These are phyloP conservation scores for Gillenia trifoliata DNA, from an alignment of 306 rosid species.

Conservation along the genomic window DNA sequence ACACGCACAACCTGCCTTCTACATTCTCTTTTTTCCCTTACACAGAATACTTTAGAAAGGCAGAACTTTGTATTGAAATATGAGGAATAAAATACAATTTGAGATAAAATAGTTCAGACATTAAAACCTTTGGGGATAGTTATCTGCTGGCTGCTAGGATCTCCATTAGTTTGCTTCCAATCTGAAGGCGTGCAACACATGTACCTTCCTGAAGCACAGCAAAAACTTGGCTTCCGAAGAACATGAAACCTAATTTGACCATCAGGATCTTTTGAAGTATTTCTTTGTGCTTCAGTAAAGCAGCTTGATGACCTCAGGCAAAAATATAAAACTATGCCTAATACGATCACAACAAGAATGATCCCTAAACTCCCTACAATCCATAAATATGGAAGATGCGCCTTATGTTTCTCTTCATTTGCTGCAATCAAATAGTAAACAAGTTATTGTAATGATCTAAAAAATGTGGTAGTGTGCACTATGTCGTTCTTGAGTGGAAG, in stretches of 20 bases:
- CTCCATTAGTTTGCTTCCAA: conserved; percentile 61
- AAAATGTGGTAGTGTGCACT: conserved; percentile 1
- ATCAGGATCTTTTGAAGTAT: conserved; percentile 56
- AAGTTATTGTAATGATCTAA: conserved; percentile 3
- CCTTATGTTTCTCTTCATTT: conserved; percentile 46
- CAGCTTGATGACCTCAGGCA: conserved; percentile 59
- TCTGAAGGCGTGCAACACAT: conserved; percentile 60
- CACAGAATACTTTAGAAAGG: not conserved
- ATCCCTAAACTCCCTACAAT: conserved; percentile 77
- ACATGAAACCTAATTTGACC: conserved; percentile 61
- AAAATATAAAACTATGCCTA: conserved; percentile 46
- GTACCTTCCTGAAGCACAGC: conserved; percentile 86
- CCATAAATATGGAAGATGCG: conserved; percentile 77
- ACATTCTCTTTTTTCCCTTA: too few relatives aligned
- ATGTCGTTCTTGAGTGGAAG: not conserved
- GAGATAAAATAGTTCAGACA: conserved; percentile 19
- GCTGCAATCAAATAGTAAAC: conserved; percentile 33
- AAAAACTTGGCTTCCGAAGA: conserved; percentile 85
- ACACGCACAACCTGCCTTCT: not conserved
- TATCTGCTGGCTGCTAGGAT: conserved; percentile 48
- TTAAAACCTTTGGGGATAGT: conserved; percentile 69
- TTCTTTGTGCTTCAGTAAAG: conserved; percentile 37
- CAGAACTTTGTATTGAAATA: conserved; percentile 3
- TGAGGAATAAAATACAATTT: conserved; percentile 5
- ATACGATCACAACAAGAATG: conserved; percentile 52